phyloP scores from a whole-genome alignment of 164 flowering plant genomes.

The Cinnamomum micranthum region DNA sequence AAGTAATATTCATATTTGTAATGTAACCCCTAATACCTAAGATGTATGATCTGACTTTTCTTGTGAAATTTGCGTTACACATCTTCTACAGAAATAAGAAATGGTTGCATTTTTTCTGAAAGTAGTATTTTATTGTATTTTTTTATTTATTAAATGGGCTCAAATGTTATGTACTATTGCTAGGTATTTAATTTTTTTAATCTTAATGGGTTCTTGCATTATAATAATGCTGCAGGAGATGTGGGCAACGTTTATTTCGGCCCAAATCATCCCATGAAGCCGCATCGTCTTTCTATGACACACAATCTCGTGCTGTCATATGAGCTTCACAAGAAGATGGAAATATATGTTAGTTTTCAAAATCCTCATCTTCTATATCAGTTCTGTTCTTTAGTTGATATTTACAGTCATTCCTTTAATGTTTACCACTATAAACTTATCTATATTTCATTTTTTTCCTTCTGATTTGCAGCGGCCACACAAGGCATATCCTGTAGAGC shows the following conservation, averaged over 20 bases:
- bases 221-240: conserved; percentile 69
- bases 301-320: conserved; percentile 94
- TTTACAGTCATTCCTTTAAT: background rate
- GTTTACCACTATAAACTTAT: background rate
- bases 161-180: background rate
- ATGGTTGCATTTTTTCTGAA: background rate
- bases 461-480: conserved; percentile 75
- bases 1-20: background rate
- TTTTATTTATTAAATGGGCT: background rate
- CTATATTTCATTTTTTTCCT: background rate
- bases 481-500: conserved; percentile 95
- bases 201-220: background rate
- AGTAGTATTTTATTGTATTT: background rate
- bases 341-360: conserved; percentile 66
- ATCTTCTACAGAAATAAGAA: too few relatives aligned
- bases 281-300: conserved; percentile 98
- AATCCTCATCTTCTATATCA: background rate
- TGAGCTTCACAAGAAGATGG: conserved; percentile 95
- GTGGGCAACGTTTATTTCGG: conserved; percentile 96
- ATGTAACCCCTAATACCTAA: background rate
- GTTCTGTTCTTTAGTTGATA: background rate
- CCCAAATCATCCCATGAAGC: conserved; percentile 99
- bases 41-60: background rate
- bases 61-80: too few relatives aligned
- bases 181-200: background rate